Conservation (phyloP, 148 eudicot species). For the Rhododendron ferrugineum region DNA sequence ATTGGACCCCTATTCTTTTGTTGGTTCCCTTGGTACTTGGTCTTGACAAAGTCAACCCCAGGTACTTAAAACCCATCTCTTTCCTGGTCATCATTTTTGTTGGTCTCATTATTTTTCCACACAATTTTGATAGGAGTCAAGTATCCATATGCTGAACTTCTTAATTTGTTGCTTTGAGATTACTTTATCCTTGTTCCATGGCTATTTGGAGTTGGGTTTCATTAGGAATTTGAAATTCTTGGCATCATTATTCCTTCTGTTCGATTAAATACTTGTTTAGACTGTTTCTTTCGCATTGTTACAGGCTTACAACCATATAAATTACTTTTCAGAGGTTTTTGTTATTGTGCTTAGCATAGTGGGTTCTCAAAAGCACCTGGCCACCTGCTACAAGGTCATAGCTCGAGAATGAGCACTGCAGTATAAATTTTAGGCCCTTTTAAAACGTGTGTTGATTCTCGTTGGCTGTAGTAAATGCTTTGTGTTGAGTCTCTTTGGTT, state of each 20-base stretch:
- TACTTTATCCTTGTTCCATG: not conserved
- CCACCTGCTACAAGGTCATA: not conserved
- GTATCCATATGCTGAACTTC: not conserved
- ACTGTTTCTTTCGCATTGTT: not conserved
- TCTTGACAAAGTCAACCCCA: slow-evolving; percentile 88
- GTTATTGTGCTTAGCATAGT: not conserved
- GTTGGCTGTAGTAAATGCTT: not conserved
- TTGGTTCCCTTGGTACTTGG: slow-evolving; percentile 96
- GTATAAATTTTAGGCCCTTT: not conserved
- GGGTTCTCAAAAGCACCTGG: not conserved
- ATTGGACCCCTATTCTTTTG: slow-evolving; percentile 75
- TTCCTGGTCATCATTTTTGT: not conserved
- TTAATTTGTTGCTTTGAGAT: not conserved
- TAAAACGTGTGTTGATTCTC: not conserved
- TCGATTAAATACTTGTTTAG: not conserved
- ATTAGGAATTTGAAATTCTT: not conserved
- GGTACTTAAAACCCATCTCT: slow-evolving; percentile 35
- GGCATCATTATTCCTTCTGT: not conserved
- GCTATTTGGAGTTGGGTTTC: not conserved
- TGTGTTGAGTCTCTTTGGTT: not conserved
- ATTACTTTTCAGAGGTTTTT: not conserved
- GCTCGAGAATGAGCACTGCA: not conserved
- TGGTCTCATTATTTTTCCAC: not conserved
- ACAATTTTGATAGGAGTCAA: not conserved
- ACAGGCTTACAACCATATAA: not conserved